Base-by-base conservation (phyloP, 148 eudicot genomes). In the Chenopodium suecicum region DNA sequence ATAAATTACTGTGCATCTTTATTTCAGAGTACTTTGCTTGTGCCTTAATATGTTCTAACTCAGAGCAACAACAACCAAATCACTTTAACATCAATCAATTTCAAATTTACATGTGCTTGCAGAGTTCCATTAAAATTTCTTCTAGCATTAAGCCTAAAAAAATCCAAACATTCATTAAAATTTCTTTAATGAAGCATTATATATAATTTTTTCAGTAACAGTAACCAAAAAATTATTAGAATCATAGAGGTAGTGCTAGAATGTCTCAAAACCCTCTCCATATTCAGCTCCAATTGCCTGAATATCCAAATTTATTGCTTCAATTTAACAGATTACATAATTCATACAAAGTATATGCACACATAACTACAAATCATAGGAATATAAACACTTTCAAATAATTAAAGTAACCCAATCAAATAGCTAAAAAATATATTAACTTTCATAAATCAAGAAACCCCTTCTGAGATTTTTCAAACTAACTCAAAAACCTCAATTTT, bases 281-380 rank as follows among this genome's bases (percentile, higher is more conserved):
- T 95, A 95, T 91, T 95, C 98, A 86, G 97, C 98, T 79, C 98
- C 98, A 88, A 95, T 93, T 64, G 90, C 95, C 98, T 95, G 78
- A 72, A 67, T 34, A 29, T 97, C 92, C 77, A 95, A 95, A 64
- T 94, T 95, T 27, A 87, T 95, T 41, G 14, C 25, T 73, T 75
- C 52, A 78, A 83, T 3, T 23, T 80, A 14, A 74, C 48, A 76
- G 1, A 25, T 25, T 41, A 54, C 44, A 72, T 31, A 32, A 2
- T 32, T 32, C 34, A 32, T 32, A 32, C 34, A 2, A 32, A 32
- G 2, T 32, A 32, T 1, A 58, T 65, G 31, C 17, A 23, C 25
- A 64, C 22, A 56, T 52, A 32, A 47, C 29, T 54, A 1, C 58
- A 54, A 11, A 14, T 54, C 19, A 3, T 54, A 3, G 19, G 14